phyloP scores from a whole-genome alignment of 2,329 filamentous ascomycete genomes.

The Colletotrichum sp. region DNA sequence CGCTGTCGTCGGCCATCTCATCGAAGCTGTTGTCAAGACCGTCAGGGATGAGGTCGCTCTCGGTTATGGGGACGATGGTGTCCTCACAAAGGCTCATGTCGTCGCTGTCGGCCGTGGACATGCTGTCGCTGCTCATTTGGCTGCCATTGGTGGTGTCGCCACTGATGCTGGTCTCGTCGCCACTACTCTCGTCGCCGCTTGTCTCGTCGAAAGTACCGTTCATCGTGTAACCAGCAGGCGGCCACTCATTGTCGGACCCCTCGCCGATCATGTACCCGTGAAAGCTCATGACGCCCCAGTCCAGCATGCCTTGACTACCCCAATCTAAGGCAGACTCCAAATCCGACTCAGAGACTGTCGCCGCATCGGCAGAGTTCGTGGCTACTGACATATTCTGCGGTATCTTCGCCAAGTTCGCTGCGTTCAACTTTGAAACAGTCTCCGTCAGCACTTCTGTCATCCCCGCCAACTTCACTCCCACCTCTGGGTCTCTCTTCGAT shows the following conservation, averaged over 20 bases:
- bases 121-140: neutral
- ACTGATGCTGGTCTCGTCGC: neutral
- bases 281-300: constrained; percentile 7
- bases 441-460: neutral
- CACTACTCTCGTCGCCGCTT: neutral
- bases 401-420: neutral
- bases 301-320: neutral
- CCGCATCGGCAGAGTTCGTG: neutral
- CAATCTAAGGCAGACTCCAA: neutral
- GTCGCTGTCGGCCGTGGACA: neutral
- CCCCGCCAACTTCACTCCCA: neutral
- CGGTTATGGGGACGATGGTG: neutral
- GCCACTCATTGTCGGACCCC: neutral
- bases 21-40: neutral
- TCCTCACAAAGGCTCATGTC: neutral
- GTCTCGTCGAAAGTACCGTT: neutral
- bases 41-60: neutral
- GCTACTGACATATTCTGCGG: neutral
- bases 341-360: neutral
- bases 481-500: neutral
- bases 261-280: neutral
- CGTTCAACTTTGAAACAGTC: neutral
- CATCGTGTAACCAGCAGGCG: neutral
- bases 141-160: neutral
- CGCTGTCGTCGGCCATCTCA: neutral